Evolutionary conservation across 805 yeast species (phyloP).

Genomic region (Pichia phayaonensis): DNA sequence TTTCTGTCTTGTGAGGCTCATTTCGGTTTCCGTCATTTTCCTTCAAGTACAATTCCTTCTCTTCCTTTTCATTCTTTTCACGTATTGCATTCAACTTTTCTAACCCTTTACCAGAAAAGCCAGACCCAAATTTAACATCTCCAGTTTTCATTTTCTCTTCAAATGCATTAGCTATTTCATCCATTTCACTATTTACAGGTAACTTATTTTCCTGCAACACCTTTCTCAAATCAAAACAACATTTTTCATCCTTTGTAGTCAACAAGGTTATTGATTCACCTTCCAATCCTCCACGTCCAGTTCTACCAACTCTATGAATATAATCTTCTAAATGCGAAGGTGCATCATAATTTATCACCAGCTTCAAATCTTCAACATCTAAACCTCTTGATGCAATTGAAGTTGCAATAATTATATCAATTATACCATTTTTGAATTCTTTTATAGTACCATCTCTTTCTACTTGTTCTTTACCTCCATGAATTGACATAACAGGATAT

Average conservation of each 20-base stretch:
- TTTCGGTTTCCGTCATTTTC: slow-evolving; percentile 27
- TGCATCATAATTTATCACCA: slow-evolving; percentile 75
- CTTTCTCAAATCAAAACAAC: slow-evolving; percentile 60
- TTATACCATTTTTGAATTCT: slow-evolving; percentile 55
- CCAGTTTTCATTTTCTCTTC: slow-evolving; percentile 58
- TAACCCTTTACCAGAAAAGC: slow-evolving; percentile 92
- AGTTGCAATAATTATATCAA: slow-evolving; percentile 74
- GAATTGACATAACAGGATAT: slow-evolving; percentile 60
- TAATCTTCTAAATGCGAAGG: slow-evolving; percentile 92
- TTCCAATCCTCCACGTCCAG: slow-evolving; percentile 81
- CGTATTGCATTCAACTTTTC: slow-evolving; percentile 65
- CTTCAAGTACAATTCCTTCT: slow-evolving; percentile 40
- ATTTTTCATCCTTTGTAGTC: slow-evolving; percentile 49
- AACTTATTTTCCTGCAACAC: slow-evolving; percentile 55
- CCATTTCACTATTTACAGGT: slow-evolving; percentile 41
- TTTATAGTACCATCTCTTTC: slow-evolving; percentile 72
- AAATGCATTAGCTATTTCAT: slow-evolving; percentile 46
- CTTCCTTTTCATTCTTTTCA: slow-evolving; percentile 40
- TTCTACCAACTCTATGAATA: slow-evolving; percentile 92
- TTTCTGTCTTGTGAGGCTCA: slow-evolving; percentile 13
- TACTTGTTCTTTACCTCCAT: slow-evolving; percentile 86
- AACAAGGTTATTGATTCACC: slow-evolving; percentile 75
- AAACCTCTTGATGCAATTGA: slow-evolving; percentile 93
- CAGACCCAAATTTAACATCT: slow-evolving; percentile 53
- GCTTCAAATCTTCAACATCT: slow-evolving; percentile 77